phyloP scores from a whole-genome alignment of 495 filamentous ascomycete genomes.

The Symbiotaphrina buchneri region DNA sequence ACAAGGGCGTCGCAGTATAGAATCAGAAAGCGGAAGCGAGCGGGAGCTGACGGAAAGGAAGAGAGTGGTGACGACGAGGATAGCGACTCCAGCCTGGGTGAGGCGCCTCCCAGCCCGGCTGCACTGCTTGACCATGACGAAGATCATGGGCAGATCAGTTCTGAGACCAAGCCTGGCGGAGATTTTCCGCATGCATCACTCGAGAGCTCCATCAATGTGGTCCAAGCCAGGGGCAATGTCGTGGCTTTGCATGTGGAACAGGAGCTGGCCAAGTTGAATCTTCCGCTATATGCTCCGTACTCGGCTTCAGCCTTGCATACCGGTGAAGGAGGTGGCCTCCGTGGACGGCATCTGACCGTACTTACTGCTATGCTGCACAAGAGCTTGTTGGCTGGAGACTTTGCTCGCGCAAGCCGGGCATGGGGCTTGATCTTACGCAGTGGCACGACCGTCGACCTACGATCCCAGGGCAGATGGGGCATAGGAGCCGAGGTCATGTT shows the following conservation, averaged over 20 bases:
- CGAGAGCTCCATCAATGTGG: too few relatives aligned
- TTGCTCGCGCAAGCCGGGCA: constrained; percentile 34
- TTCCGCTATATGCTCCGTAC: constrained; percentile 3
- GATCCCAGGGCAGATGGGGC: constrained; percentile 35
- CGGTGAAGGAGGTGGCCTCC: constrained; percentile 6
- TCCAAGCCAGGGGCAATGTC: not conserved
- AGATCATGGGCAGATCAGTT: too few relatives aligned
- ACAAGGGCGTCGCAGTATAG: not conserved
- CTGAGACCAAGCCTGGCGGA: too few relatives aligned
- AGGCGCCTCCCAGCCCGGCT: not conserved
- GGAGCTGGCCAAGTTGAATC: constrained; percentile 3
- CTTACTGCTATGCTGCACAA: constrained; percentile 38
- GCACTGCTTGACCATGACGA: not conserved
- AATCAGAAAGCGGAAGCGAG: constrained; percentile 4
- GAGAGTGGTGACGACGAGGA: constrained; percentile 1
- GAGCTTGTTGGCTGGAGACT: constrained; percentile 35
- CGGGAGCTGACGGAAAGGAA: not conserved
- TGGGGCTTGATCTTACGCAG: constrained; percentile 41
- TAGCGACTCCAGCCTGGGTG: too few relatives aligned
- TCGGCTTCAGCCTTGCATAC: not conserved
- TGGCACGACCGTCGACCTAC: constrained; percentile 28
- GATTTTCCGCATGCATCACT: too few relatives aligned
- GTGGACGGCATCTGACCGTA: constrained; percentile 32
- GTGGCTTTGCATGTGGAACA: not conserved
- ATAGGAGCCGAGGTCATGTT: constrained; percentile 48